phyloP scores from a whole-genome alignment of 2,329 filamentous ascomycete genomes.

The Alternaria infectoria region DNA sequence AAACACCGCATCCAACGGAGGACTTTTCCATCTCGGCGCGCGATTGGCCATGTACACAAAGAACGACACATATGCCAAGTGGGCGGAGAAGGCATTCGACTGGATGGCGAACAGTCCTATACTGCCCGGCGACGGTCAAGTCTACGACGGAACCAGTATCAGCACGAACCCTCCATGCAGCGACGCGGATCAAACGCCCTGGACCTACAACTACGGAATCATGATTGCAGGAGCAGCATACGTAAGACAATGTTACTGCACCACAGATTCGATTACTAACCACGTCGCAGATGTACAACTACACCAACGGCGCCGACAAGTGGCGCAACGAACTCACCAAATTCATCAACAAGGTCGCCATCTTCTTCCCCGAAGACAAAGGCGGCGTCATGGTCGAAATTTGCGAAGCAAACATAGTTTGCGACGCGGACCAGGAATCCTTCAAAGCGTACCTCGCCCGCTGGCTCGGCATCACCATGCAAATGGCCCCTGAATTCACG shows the following conservation, averaged over 20 bases:
- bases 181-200: slow-evolving; percentile 39
- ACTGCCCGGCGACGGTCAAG: slow-evolving; percentile 28
- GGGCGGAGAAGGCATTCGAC: slow-evolving; percentile 45
- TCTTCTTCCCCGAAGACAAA: slow-evolving; percentile 50
- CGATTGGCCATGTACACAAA: slow-evolving; percentile 47
- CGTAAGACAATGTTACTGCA: slow-evolving; percentile 14
- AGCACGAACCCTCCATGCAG: slow-evolving; percentile 28
- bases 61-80: slow-evolving; percentile 46
- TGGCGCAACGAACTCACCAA: slow-evolving; percentile 40
- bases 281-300: slow-evolving; percentile 46
- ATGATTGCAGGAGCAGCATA: slow-evolving; percentile 45
- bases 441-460: slow-evolving; percentile 56
- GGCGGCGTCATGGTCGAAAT: slow-evolving; percentile 51
- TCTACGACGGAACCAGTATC: slow-evolving; percentile 39
- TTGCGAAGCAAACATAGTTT: slow-evolving; percentile 51
- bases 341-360: slow-evolving; percentile 37
- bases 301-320: slow-evolving; percentile 44
- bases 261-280: slow-evolving; percentile 3
- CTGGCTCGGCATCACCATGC: slow-evolving; percentile 61
- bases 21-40: slow-evolving; percentile 48
- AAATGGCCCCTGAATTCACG: slow-evolving; percentile 64
- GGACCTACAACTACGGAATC: slow-evolving; percentile 49
- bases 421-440: slow-evolving; percentile 53
- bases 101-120: slow-evolving; percentile 42
- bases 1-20: slow-evolving; percentile 48